Evolutionary conservation across 345 rosid species (phyloP).

Genomic region (Rhodamnia rubescens): DNA sequence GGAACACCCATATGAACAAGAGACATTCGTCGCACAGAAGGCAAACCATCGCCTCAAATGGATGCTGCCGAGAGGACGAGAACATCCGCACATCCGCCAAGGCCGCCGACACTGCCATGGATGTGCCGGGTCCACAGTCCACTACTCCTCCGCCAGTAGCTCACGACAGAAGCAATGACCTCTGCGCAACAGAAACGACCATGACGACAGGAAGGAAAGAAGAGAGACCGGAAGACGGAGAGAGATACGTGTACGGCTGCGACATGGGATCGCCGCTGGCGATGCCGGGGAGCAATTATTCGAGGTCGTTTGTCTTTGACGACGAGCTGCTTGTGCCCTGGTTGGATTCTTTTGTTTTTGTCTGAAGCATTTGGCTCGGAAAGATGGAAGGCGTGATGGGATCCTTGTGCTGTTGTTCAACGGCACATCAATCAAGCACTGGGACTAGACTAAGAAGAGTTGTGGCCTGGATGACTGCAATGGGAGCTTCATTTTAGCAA

Average conservation of each 20-base stretch:
- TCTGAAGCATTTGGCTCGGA: slow-evolving; percentile 17
- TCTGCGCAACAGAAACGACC: neutral
- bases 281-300: neutral
- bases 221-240: slow-evolving; percentile 3
- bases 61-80: neutral
- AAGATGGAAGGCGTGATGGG: neutral
- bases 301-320: slow-evolving; percentile 11
- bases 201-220: neutral
- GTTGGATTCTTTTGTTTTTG: slow-evolving; percentile 32
- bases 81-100: neutral
- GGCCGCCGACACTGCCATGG: neutral
- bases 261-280: neutral
- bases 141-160: neutral
- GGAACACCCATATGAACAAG: slow-evolving; percentile 91
- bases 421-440: neutral
- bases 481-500: neutral
- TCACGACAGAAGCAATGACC: neutral
- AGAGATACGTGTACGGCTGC: neutral
- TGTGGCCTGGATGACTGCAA: neutral
- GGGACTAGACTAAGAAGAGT: neutral
- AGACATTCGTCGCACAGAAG: slow-evolving; percentile 16
- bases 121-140: neutral
- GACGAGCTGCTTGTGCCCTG: slow-evolving; percentile 33
- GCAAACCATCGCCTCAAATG: slow-evolving; percentile 7
- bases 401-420: neutral